These are phyloP conservation scores for Xylaria curta DNA, from an alignment of 495 filamentous ascomycete species.

Conservation along the genomic window DNA sequence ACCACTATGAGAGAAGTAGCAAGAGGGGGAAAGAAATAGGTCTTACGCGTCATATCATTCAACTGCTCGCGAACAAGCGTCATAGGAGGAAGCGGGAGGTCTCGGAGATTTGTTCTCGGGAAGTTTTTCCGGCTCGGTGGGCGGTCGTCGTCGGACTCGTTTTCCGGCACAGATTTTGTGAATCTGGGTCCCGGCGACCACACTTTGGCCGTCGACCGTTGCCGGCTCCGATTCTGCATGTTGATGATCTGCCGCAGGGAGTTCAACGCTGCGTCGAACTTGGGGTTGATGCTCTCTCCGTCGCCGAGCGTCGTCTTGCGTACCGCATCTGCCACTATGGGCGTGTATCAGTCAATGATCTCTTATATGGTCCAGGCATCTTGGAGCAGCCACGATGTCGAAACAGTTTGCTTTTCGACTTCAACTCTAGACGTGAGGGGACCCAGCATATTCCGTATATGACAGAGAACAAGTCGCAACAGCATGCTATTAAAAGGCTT, in stretches of 20 bases:
- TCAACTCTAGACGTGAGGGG: constrained; percentile 42
- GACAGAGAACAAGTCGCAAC: too few relatives aligned
- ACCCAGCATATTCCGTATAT: not conserved
- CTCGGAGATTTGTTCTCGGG: constrained; percentile 49
- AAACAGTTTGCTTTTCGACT: not conserved
- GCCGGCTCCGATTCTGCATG: constrained; percentile 50
- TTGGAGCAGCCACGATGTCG: too few relatives aligned
- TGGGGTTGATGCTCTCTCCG: constrained; percentile 47
- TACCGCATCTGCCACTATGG: constrained; percentile 52
- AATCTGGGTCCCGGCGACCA: constrained; percentile 19
- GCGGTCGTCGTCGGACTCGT: not conserved
- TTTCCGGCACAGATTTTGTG: constrained; percentile 16
- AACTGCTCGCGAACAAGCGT: constrained; percentile 58
- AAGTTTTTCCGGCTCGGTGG: constrained; percentile 38
- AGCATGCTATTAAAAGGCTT: not conserved
- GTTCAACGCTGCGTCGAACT: constrained; percentile 62
- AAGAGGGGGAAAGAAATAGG: not conserved
- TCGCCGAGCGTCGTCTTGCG: constrained; percentile 28
- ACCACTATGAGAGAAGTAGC: not conserved
- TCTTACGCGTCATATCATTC: constrained; percentile 51
- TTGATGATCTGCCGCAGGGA: constrained; percentile 63
- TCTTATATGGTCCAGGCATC: not conserved
- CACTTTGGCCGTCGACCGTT: constrained; percentile 19
- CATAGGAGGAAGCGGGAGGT: constrained; percentile 63
- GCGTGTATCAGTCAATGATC: not conserved